These are phyloP conservation scores for Funneliformis mosseae DNA, from an alignment of 192 early-diverging fungal species.

Conservation along the genomic window DNA sequence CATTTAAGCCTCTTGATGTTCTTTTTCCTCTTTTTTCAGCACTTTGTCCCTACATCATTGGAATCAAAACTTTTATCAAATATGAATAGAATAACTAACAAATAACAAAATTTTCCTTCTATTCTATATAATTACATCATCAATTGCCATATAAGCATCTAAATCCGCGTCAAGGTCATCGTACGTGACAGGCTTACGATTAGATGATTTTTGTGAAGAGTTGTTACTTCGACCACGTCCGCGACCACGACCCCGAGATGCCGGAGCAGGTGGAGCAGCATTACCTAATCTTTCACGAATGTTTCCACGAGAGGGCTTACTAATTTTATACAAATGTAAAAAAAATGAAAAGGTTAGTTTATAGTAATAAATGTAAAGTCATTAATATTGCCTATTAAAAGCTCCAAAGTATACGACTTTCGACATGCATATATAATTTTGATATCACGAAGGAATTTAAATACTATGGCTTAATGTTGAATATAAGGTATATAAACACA, in stretches of 20 bases:
- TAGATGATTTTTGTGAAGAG: neutral
- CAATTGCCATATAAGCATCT: slow-evolving; percentile 35
- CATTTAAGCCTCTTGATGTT: neutral
- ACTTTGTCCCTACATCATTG: neutral
- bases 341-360: no score
- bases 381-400: no score
- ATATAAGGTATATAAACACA: neutral
- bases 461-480: no score
- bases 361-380: no score
- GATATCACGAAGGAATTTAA: no score
- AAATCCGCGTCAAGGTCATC: slow-evolving; percentile 34
- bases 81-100: neutral
- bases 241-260: slow-evolving; percentile 1
- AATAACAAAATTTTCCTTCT: neutral
- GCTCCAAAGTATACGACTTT: no score
- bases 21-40: no score
- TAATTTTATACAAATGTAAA: no score
- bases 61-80: neutral
- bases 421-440: no score
- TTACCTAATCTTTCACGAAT: slow-evolving; percentile 19
- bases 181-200: slow-evolving; percentile 22
- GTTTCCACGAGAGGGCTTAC: neutral
- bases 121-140: neutral
- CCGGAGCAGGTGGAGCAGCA: neutral
- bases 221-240: slow-evolving; percentile 5